These are phyloP conservation scores for Fusarium bactridioides DNA, from an alignment of 2,329 filamentous ascomycete genomes.

Conservation along the genomic window DNA sequence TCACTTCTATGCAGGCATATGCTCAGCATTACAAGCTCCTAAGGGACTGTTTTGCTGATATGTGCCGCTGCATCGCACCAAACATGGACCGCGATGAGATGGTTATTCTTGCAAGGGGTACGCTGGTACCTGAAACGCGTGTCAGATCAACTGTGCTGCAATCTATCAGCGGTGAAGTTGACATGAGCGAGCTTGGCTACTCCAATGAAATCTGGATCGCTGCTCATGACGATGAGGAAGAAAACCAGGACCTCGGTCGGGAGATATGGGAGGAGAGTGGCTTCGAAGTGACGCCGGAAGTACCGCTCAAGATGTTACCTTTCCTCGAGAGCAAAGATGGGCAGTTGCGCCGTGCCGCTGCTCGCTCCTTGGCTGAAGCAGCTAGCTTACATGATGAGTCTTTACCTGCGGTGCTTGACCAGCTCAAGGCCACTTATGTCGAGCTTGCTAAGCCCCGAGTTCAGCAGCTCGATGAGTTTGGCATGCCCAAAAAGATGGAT, in stretches of 20 bases:
- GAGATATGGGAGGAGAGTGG: conserved; percentile 97
- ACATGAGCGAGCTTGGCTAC: conserved; percentile 85
- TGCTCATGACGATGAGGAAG: conserved; percentile 87
- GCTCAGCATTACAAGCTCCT: conserved; percentile 94
- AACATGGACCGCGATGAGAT: conserved; percentile 81
- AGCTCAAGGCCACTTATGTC: conserved; percentile 75
- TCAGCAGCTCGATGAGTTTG: conserved; percentile 88
- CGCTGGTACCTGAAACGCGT: conserved; percentile 78
- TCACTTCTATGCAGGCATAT: conserved; percentile 86
- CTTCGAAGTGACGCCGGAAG: conserved; percentile 71
- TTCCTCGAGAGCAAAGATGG: conserved; percentile 83
- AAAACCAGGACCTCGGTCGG: conserved; percentile 82
- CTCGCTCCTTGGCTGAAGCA: conserved; percentile 80
- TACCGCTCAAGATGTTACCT: conserved; percentile 73
- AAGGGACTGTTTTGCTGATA: conserved; percentile 89
- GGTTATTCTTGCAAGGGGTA: conserved; percentile 76
- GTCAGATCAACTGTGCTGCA: conserved; percentile 88
- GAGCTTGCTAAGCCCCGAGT: conserved; percentile 83
- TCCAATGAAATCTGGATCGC: conserved; percentile 94
- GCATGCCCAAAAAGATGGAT: conserved; percentile 91
- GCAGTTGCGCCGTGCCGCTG: conserved; percentile 83
- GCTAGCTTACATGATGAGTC: conserved; percentile 67
- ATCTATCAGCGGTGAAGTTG: conserved; percentile 88
- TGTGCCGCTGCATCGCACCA: conserved; percentile 83
- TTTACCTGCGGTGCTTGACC: conserved; percentile 68